Base-by-base conservation (phyloP, 2,329 filamentous ascomycete species). In the Neofusicoccum laricinum region DNA sequence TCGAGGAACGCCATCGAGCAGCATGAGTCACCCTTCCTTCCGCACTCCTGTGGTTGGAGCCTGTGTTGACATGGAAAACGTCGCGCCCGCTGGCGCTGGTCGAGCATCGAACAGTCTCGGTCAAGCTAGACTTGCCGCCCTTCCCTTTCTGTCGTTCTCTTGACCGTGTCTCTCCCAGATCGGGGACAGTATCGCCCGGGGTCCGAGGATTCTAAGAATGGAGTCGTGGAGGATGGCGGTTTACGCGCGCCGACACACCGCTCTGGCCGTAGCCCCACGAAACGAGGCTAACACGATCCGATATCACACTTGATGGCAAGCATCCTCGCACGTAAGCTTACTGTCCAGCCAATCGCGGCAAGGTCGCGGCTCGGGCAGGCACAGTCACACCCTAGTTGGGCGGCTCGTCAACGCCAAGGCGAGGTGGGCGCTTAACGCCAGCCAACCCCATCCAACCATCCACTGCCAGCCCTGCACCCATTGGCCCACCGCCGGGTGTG, bases 361-460 rank as follows among this genome's bases (percentile, higher is more conserved):
- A 17, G 2, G 25, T 14, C 12, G 40, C 51, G n/a, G 36, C 32
- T 30, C 21, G 38, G 51, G 3, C 38, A 57, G 10, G 55, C 55
- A 59, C 55, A 59, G 11, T 59, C 58, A 50, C 58, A 50, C 19
- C 58, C 58, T 19, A 61, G 45, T 49, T 50, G 58, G 58, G 58
- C 58, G 45, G 45, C 15, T 61, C n/a, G 17, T 43, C 36, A 8
- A n/a, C 17, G 49, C 61, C 48, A 53, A 53, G 61, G 15, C 36
- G 49, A 32, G 14, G 48, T 63, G 36, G 61, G 61, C 61, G 61
- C 61, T 63, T 63, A 63, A 53, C 46, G 45, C 32, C 48, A 38
- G 19, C 30, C 61, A 19, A 17, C 36, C 46, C 25, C 49, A 45
- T 51, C 61, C 61, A 63, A 63, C 48, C 48, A 51, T 53, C 40